Percentiles rank a stretch among this genome's conserved stretches.
phyloP scores from a whole-genome alignment of 129 eudicot genomes.

The Kitagawia praeruptora region DNA sequence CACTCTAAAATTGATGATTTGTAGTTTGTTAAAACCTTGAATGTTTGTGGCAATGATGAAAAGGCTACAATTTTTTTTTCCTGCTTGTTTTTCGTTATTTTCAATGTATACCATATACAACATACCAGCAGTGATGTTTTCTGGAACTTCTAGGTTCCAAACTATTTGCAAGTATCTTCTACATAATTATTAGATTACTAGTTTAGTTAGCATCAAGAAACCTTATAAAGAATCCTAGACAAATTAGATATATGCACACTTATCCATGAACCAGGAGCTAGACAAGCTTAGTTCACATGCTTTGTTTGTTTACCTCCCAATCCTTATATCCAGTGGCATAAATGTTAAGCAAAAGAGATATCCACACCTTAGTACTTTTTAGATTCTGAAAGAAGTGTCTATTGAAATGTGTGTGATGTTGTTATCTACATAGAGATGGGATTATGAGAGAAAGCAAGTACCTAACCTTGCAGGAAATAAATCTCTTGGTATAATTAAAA shows the following conservation, averaged over 20 bases:
- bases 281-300: neutral
- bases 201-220: neutral
- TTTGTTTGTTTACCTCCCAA: neutral
- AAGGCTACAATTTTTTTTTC: too few relatives aligned
- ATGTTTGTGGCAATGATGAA: neutral
- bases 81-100: too few relatives aligned
- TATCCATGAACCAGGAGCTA: neutral
- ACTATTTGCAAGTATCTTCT: neutral
- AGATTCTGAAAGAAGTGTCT: neutral
- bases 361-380: neutral
- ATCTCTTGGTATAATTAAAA: neutral
- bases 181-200: neutral
- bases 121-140: too few relatives aligned
- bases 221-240: neutral
- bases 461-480: neutral
- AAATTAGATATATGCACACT: neutral
- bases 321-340: neutral
- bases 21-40: neutral
- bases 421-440: neutral
- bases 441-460: neutral
- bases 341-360: neutral
- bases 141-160: neutral
- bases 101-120: too few relatives aligned
- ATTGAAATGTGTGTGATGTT: neutral
- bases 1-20: neutral